Base-by-base conservation (phyloP, 2,329 filamentous ascomycete genomes). In the Penicillium sp. region DNA sequence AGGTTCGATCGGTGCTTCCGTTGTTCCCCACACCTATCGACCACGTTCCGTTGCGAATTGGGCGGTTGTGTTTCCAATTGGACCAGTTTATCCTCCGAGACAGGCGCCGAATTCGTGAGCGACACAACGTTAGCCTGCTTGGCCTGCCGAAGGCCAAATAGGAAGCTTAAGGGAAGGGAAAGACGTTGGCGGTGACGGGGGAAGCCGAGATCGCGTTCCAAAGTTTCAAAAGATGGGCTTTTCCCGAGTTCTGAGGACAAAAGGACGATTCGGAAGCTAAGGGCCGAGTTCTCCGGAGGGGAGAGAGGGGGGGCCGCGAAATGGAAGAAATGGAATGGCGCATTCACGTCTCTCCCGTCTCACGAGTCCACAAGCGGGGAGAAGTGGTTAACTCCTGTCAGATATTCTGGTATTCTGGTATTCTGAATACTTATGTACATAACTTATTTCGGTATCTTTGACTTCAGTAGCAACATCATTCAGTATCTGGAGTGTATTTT, bases 1-100 rank as follows among this genome's bases (percentile, higher is more conserved):
- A 52, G 47, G 57, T 57, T 53, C 43, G 57, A 54, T 53, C 29
- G 32, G 32, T 46, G 17, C 34, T 46, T 46, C 44, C 34, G 44
- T 46, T 43, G 49, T 58, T 59, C 57, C 54, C 58, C 57, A 55
- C 57, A 54, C 52, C 46, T 45, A 49, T 49, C 46, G 49, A 53
- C 53, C 51, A 56, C 56, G 58, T 55, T 57, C 52, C 49, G 52
- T 56, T 55, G 48, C 29, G 29, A 57, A 56, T 57, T 49, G 31
- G 24, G 45, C 48, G 47, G 56, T 48, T 38, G 39, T 24, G n/a
- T 60, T 57, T 56, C 32, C 57, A 61, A 61, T 60, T 53, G 49
- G 53, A 40, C 58, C 50, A 52, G 42, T 28, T 53, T 56, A 56
- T 52, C 46, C 46, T 52, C 50, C 46, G 50, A 52, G 50, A 52